A percentile compares a stretch with the other conserved stretches of the same genome.
These are phyloP conservation scores for Glutinoglossum americanum DNA, from an alignment of 495 filamentous ascomycete genomes.

Conservation along the genomic window DNA sequence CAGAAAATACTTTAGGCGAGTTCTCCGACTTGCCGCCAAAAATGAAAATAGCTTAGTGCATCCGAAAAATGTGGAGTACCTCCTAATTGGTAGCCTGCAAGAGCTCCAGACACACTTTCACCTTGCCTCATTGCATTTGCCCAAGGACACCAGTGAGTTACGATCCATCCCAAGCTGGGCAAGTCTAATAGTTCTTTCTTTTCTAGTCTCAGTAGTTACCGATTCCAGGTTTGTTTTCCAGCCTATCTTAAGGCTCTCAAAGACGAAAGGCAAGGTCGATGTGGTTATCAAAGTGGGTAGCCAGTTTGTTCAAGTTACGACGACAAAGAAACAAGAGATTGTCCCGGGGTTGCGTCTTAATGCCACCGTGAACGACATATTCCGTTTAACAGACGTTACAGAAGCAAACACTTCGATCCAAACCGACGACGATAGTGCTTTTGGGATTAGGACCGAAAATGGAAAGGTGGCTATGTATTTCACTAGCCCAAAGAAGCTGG, in stretches of 20 bases:
- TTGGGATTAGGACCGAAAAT: conserved; percentile 41
- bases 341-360: conserved; percentile 31
- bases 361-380: conserved; percentile 44
- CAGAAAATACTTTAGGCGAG: conserved; percentile 38
- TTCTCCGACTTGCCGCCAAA: conserved; percentile 31
- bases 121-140: conserved; percentile 35
- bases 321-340: conserved; percentile 41
- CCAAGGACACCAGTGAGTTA: conserved; percentile 31
- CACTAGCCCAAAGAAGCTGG: conserved; percentile 34
- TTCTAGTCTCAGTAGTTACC: conserved; percentile 31
- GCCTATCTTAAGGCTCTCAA: conserved; percentile 37
- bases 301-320: conserved; percentile 46
- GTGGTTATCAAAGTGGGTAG: conserved; percentile 41
- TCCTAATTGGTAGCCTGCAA: conserved; percentile 34
- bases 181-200: not conserved
- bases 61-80: conserved; percentile 36
- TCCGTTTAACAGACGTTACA: conserved; percentile 38
- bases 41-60: conserved; percentile 32
- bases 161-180: not conserved
- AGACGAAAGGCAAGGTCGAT: conserved; percentile 42
- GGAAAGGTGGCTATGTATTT: conserved; percentile 49
- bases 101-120: conserved; percentile 44
- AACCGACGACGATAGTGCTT: conserved; percentile 43
- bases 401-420: conserved; percentile 38
- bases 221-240: conserved; percentile 42